Evolutionary conservation across 257 asterid species (phyloP).

Genomic region (Solanum corneliomulleri): DNA sequence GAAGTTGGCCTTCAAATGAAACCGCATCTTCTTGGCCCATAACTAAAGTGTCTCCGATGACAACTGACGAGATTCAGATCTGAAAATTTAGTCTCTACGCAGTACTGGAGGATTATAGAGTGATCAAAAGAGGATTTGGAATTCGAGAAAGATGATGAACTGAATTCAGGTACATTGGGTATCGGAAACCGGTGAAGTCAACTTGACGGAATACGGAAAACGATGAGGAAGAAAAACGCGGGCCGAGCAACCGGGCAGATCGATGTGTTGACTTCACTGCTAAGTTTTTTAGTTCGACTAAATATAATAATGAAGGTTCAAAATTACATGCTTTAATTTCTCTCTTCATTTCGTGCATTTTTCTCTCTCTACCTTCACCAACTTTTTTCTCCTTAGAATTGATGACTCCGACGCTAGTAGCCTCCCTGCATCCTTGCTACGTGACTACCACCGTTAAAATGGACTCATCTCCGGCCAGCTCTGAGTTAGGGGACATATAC

Average conservation of each 20-base stretch:
- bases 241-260: neutral
- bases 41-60: neutral
- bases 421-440: neutral
- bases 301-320: neutral
- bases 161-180: neutral
- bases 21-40: slow-evolving; percentile 31
- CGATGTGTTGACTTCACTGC: neutral
- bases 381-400: neutral
- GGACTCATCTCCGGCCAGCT: neutral
- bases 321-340: neutral
- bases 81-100: neutral
- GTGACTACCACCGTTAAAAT: neutral
- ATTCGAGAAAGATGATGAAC: neutral
- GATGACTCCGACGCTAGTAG: neutral
- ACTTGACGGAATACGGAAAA: neutral
- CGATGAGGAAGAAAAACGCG: neutral
- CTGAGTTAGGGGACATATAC: too few relatives aligned
- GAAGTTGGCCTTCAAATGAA: slow-evolving; percentile 12
- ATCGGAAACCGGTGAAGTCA: neutral
- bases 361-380: neutral
- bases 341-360: neutral
- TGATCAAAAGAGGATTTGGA: neutral
- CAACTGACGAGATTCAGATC: neutral
- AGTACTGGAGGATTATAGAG: neutral
- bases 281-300: neutral